phyloP scores from a whole-genome alignment of 306 rosid genomes.

The Argentina anserina region DNA sequence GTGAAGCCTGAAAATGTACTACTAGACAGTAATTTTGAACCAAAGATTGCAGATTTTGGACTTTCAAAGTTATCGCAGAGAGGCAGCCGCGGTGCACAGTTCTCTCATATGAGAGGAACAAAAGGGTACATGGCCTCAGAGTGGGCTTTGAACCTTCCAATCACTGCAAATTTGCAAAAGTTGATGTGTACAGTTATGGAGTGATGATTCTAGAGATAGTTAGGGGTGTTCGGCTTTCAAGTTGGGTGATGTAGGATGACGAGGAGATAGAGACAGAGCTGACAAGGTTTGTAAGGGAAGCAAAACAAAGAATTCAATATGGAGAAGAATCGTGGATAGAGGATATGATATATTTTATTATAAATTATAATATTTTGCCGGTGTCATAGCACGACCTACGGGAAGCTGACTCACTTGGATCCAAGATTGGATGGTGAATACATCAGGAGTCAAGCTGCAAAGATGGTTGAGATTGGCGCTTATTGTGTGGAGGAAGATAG shows the following conservation, averaged over 20 bases:
- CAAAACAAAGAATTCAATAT: neutral
- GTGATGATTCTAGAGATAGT: constrained; percentile 51
- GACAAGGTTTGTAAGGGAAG: neutral
- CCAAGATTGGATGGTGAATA: neutral
- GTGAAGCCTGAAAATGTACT: constrained; percentile 60
- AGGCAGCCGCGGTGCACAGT: constrained; percentile 8
- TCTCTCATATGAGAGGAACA: constrained; percentile 37
- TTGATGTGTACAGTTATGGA: constrained; percentile 57
- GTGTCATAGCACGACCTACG: too few relatives aligned
- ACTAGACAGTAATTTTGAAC: constrained; percentile 33
- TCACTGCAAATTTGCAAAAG: constrained; percentile 55
- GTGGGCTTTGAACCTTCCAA: constrained; percentile 42
- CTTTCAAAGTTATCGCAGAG: constrained; percentile 36
- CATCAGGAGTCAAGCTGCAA: constrained; percentile 1
- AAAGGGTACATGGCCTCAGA: constrained; percentile 66
- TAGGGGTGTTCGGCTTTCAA: constrained; percentile 6
- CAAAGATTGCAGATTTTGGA: constrained; percentile 62
- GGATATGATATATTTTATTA: too few relatives aligned
- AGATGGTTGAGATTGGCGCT: constrained; percentile 9
- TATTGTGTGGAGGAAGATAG: constrained; percentile 12
- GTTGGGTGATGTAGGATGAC: neutral
- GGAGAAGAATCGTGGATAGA: constrained; percentile 7
- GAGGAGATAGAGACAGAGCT: neutral
- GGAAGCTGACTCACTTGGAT: too few relatives aligned
- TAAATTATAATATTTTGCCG: too few relatives aligned